A percentile compares a stretch with the other conserved stretches of the same genome.
Conservation (phyloP, 2,329 filamentous ascomycete genomes). For the Nemania bipapillata region DNA sequence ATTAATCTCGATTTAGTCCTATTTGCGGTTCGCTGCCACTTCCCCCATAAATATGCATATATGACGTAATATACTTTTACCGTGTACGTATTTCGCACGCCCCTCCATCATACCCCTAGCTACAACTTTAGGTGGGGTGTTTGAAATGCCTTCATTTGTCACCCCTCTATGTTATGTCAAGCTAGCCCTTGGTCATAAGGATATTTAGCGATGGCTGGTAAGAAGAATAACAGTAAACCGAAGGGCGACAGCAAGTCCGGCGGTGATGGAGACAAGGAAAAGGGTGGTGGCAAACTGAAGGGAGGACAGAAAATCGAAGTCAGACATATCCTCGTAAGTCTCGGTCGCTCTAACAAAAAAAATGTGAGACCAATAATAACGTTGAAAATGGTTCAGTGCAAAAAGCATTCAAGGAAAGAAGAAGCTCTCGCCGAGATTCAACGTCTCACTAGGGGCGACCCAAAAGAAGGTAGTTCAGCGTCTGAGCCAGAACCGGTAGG, state of each 20-base stretch:
- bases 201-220: conserved; percentile 39
- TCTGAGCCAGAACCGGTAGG: conserved; percentile 33
- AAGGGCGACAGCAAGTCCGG: conserved; percentile 39
- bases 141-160: conserved; percentile 1
- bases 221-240: conserved; percentile 44
- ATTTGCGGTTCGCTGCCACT: neutral
- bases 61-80: conserved; percentile 11
- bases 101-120: conserved; percentile 6
- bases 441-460: conserved; percentile 35
- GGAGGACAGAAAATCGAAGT: conserved; percentile 39
- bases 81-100: neutral
- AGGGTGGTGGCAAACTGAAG: conserved; percentile 40
- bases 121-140: conserved; percentile 20
- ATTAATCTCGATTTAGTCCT: neutral
- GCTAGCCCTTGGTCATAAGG: neutral
- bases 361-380: neutral
- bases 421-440: conserved; percentile 74
- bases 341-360: neutral
- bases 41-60: neutral
- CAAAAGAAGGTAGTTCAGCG: conserved; percentile 25
- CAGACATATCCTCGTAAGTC: conserved; percentile 41
- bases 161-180: neutral
- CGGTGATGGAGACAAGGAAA: conserved; percentile 36
- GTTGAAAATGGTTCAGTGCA: conserved; percentile 61
- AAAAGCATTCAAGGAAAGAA: conserved; percentile 81